A percentile compares a stretch with the other conserved stretches of the same genome.
Conservation (phyloP, 768 basidiomycete genomes). For the Sarcodon sp. region DNA sequence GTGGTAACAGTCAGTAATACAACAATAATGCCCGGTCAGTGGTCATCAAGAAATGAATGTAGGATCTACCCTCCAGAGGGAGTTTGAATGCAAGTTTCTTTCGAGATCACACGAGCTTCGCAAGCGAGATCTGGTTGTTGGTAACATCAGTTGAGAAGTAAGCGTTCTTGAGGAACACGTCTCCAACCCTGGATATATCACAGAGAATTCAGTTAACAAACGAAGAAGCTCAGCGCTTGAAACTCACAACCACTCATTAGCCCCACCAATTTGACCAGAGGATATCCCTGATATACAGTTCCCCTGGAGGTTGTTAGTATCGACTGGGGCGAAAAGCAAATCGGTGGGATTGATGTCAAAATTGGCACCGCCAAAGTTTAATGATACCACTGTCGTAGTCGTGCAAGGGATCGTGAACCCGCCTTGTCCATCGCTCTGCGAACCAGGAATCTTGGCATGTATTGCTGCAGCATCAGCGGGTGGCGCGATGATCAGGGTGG, state of each 20-base stretch:
- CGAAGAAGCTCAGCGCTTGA: neutral
- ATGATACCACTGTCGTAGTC: constrained; percentile 33
- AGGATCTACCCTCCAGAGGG: neutral
- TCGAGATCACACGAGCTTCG: constrained; percentile 28
- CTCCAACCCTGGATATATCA: constrained; percentile 35
- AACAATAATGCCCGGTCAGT: too few relatives aligned
- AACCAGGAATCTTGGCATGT: constrained; percentile 43
- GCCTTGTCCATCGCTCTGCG: constrained; percentile 32
- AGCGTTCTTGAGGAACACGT: constrained; percentile 68
- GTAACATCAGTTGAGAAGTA: constrained; percentile 55
- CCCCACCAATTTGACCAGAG: constrained; percentile 43
- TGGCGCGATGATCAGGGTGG: constrained; percentile 30
- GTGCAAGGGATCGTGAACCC: constrained; percentile 57
- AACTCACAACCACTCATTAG: constrained; percentile 57
- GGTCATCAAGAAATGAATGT: too few relatives aligned
- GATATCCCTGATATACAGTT: constrained; percentile 64
- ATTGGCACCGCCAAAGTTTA: constrained; percentile 42
- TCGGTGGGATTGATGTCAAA: constrained; percentile 60
- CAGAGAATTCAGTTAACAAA: neutral
- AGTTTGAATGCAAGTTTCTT: neutral
- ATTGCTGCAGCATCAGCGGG: constrained; percentile 37
- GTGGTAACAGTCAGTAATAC: too few relatives aligned
- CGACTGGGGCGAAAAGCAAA: constrained; percentile 42
- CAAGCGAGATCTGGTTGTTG: constrained; percentile 47
- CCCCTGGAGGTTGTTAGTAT: constrained; percentile 37